Base-by-base conservation (phyloP, 73 alveolate genomes). In the Paramecium primaurelia region DNA sequence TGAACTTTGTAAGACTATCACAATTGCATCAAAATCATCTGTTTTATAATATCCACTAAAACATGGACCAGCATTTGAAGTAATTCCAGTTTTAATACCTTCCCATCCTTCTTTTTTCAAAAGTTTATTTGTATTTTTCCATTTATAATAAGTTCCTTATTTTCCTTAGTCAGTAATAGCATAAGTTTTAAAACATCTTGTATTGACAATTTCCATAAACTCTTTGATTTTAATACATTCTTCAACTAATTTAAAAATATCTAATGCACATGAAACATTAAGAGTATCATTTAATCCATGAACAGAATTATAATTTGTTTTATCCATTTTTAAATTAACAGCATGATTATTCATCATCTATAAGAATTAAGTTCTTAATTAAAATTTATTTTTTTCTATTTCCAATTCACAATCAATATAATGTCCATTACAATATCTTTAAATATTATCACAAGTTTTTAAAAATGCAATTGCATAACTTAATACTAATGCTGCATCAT, bases 51-150 rank as follows among this genome's bases (percentile, higher is more conserved):
- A 64, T 25, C 94, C 86, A 28, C 89, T 93, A 42, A 96, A 86
- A 75, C 97, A 96, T n/a, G 98, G 97, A 10, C 98, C 98, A n/a
- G 98, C 98, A 40, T 90, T 86, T 6, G 97, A 95, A 3, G 98
- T 96, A n/a, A 92, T 88, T 18, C 98, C 98, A 8, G 98, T 96
- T 93, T 96, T 96, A 3, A 95, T 95, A 8, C 98, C 98, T 77
- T 40, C 49, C 93, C 96, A 96, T 75, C 85, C 86, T 8, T 77
- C 77, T 88, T 97, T 96, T 11, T 92, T 92, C 38, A 96, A 89
- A 14, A 96, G 86, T 87, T 96, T 96, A 86, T 96, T 96, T 11
- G 98, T 93, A 86, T 96, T 96, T 11, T 69, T 60, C 97, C 98
- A 96, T 60, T 86, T 92, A 86, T 92, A 73, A 28, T 40, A 80